Base-by-base conservation (phyloP, 2,329 filamentous ascomycete species). In the Penicillium sp. region DNA sequence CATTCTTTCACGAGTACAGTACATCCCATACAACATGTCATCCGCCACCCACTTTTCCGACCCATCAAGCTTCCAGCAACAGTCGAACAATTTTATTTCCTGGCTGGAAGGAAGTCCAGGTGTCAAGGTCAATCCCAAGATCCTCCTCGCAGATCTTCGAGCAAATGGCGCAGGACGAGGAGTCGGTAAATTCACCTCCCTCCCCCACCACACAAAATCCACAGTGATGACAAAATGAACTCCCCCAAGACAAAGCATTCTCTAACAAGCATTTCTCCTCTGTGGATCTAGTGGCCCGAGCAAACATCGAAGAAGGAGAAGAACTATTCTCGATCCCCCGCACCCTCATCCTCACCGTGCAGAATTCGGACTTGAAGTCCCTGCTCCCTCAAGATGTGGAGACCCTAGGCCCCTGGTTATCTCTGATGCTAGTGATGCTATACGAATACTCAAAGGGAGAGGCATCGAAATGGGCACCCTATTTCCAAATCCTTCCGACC, bases 251-350 rank as follows among this genome's bases (percentile, higher is more conserved):
- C 28, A 44, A 44, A n/a, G 16, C 23, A 28, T 43, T 51, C 40
- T 62, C 67, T 71, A 60, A 68, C 55, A 64, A 47, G n/a, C n/a
- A 33, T 49, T 44, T 24, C 42, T 31, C 19, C 47, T 45, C 33
- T 31, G 43, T 16, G 31, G 28, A 11, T 52, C 23, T 60, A 93
- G 90, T 95, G 64, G 89, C 91, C 23, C 81, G 76, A 19, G 71
- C 81, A 54, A 84, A 91, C 58, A 90, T 96, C 50, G 75, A 80
- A 16, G 82, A 89, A 63, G 89, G 92, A 56, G 90, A 91, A 52
- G 83, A 88, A 44, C 82, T 96, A 39, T 96, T 96, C 77, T 87
- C 85, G 43, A 89, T 96, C 57, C 91, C 91, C 2, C 85, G 89
- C 57, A 75, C 79, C 43, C 78, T 83, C 46, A 87, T 96, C 59